Conservation (phyloP, 2,329 filamentous ascomycete species). For the Scedosporium dehoogii region DNA sequence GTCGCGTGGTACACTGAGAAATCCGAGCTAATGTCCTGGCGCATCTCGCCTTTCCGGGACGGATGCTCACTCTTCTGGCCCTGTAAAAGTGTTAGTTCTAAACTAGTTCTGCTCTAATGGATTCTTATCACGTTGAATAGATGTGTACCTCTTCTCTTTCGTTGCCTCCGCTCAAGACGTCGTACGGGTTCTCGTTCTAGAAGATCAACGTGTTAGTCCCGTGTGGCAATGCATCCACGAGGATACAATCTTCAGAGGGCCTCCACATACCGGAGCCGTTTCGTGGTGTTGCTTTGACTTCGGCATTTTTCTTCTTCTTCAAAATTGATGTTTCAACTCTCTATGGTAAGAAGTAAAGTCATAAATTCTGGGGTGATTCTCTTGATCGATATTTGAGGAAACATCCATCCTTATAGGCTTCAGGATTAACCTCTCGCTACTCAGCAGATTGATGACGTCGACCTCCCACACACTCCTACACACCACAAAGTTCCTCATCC, state of each 20-base stretch:
- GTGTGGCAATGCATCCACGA: background rate
- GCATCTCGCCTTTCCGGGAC: conserved; percentile 32
- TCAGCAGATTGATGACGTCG: conserved; percentile 1
- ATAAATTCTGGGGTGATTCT: background rate
- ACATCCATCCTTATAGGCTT: background rate
- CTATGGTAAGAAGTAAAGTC: background rate
- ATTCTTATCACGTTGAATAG: background rate
- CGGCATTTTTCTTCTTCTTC: too few relatives aligned
- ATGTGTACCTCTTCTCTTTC: background rate
- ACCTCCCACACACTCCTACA: background rate
- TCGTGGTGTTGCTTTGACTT: too few relatives aligned
- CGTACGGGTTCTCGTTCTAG: background rate
- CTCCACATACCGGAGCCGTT: too few relatives aligned
- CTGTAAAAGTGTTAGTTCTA: too few relatives aligned
- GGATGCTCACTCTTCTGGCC: conserved; percentile 9
- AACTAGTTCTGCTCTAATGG: too few relatives aligned
- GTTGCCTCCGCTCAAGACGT: background rate
- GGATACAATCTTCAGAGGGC: too few relatives aligned
- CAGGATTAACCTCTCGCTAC: background rate
- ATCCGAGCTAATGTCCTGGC: conserved; percentile 31
- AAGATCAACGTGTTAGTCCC: background rate
- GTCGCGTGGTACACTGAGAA: conserved; percentile 43
- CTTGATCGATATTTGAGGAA: background rate
- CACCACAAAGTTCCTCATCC: background rate
- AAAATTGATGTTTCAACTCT: too few relatives aligned